These are phyloP conservation scores for Populus deltoides DNA, from an alignment of 345 rosid genomes.

Conservation along the genomic window DNA sequence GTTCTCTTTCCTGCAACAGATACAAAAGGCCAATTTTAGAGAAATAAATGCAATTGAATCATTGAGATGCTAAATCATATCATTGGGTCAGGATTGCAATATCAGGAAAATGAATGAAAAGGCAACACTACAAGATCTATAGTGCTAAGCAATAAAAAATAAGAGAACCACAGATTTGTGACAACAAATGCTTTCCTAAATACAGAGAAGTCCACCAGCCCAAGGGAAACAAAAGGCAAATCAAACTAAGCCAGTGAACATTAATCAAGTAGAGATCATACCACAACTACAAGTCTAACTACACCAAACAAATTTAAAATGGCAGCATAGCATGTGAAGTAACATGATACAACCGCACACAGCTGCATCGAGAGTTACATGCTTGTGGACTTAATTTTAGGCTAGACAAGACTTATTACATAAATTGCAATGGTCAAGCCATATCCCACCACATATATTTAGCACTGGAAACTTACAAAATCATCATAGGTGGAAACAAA, in stretches of 20 bases:
- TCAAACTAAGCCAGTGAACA: neutral
- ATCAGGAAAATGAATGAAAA: neutral
- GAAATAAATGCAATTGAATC: neutral
- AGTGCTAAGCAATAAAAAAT: neutral
- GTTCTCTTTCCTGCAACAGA: slow-evolving; percentile 78
- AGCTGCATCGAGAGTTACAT: neutral
- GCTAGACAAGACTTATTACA: neutral
- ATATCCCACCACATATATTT: neutral
- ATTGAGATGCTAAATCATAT: neutral
- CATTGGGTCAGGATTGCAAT: neutral
- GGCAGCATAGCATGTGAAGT: neutral
- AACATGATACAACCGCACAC: neutral
- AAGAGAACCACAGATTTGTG: neutral
- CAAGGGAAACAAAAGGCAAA: neutral
- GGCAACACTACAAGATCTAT: neutral
- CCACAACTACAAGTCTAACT: neutral
- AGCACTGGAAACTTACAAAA: slow-evolving; percentile 45
- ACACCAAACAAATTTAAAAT: neutral
- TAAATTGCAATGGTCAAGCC: neutral
- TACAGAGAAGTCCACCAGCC: neutral
- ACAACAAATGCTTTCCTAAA: neutral
- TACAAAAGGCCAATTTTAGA: slow-evolving; percentile 3
- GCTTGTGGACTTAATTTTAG: neutral
- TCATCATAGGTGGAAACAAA: slow-evolving; percentile 69
- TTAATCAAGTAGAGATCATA: neutral